Evolutionary conservation across 2,329 filamentous ascomycete species (phyloP).

Genomic region (Anthostomella pinea): DNA sequence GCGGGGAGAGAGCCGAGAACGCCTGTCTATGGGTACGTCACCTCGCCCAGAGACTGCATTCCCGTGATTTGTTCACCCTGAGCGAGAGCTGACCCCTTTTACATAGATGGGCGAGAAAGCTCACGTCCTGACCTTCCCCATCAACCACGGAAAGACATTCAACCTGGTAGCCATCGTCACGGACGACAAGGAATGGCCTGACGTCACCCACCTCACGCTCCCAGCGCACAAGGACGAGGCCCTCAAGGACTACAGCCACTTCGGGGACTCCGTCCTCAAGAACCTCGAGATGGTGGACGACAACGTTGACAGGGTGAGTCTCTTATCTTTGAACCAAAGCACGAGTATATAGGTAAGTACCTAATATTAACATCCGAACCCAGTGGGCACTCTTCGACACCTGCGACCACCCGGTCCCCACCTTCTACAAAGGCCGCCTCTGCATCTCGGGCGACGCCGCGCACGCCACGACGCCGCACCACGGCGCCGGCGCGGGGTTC

Average conservation of each 20-base stretch:
- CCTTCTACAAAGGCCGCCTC: slow-evolving; percentile 35
- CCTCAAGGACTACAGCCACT: slow-evolving; percentile 1
- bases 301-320: slow-evolving; percentile 10
- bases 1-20: slow-evolving; percentile 30
- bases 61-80: no score
- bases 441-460: slow-evolving; percentile 57
- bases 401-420: slow-evolving; percentile 34
- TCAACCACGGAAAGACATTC: slow-evolving; percentile 3
- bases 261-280: slow-evolving; percentile 1
- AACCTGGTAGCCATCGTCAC: slow-evolving; percentile 6
- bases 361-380: slow-evolving; percentile 34
- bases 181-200: slow-evolving; percentile 4
- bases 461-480: slow-evolving; percentile 57
- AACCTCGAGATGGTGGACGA: slow-evolving; percentile 15
- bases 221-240: slow-evolving; percentile 5
- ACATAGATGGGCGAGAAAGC: slow-evolving; percentile 41
- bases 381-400: slow-evolving; percentile 40
- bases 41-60: no score
- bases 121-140: slow-evolving; percentile 58
- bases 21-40: slow-evolving; percentile 4
- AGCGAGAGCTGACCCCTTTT: no score
- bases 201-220: slow-evolving; percentile 2
- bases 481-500: slow-evolving; percentile 55
- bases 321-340: background rate
- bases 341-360: no score